Percentiles rank a stretch among this genome's conserved stretches.
These are phyloP conservation scores for Filobasidium floriforme DNA, from an alignment of 768 basidiomycete genomes.

Conservation along the genomic window DNA sequence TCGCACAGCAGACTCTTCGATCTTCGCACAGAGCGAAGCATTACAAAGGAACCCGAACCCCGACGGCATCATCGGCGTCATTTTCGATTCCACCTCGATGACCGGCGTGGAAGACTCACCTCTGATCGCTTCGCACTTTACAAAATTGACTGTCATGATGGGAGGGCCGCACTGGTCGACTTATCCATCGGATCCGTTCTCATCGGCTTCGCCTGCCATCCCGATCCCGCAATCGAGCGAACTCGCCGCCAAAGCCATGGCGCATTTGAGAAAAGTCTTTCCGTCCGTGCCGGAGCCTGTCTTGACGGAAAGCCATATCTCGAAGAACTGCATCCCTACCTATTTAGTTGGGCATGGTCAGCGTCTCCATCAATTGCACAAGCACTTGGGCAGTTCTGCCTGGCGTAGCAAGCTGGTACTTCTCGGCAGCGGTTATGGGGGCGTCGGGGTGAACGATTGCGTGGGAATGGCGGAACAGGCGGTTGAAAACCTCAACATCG, in stretches of 20 bases:
- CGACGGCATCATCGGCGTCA: conserved; percentile 58
- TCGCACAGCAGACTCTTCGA: conserved; percentile 44
- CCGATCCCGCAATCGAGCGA: conserved; percentile 19
- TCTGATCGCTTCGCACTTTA: conserved; percentile 45
- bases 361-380: conserved; percentile 58
- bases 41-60: conserved; percentile 44
- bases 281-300: conserved; percentile 37
- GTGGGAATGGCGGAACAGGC: conserved; percentile 62
- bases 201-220: background rate
- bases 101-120: conserved; percentile 53
- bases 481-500: conserved; percentile 23
- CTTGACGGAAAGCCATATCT: conserved; percentile 39
- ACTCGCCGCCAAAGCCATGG: conserved; percentile 11
- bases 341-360: conserved; percentile 63
- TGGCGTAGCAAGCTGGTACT: conserved; percentile 56
- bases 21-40: background rate
- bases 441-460: conserved; percentile 81
- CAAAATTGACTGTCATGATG: conserved; percentile 83
- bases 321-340: conserved; percentile 70
- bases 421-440: conserved; percentile 75
- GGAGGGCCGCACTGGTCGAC: conserved; percentile 64
- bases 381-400: conserved; percentile 45
- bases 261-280: conserved; percentile 34
- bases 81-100: conserved; percentile 80
- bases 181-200: conserved; percentile 29